Evolutionary conservation across 352 stramenopile species (phyloP).

Genomic region (Peronospora farinosa): DNA sequence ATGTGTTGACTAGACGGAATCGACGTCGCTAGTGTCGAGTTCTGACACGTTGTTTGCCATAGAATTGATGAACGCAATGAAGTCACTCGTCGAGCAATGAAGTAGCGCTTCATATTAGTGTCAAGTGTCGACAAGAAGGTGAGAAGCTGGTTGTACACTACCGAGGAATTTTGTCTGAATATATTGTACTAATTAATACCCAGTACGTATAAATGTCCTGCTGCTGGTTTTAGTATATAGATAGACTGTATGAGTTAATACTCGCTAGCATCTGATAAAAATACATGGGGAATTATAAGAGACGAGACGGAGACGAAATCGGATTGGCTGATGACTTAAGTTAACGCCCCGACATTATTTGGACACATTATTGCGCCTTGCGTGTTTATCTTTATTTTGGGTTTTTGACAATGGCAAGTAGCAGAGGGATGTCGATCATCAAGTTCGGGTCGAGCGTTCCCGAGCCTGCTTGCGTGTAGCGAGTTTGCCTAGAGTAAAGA

Average conservation of each 20-base stretch:
- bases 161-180: too few species aligned
- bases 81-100: conserved; percentile 6
- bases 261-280: too few species aligned
- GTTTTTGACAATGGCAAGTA: conserved; percentile 8
- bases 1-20: conserved; percentile 19
- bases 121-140: background rate
- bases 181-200: too few species aligned
- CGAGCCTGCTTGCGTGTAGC: conserved; percentile 4
- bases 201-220: too few species aligned
- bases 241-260: too few species aligned
- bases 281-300: too few species aligned
- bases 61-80: background rate
- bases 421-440: background rate
- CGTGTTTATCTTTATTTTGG: background rate
- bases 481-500: conserved; percentile 19
- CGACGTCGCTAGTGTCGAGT: conserved; percentile 15
- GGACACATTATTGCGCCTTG: too few species aligned
- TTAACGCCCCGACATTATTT: too few species aligned
- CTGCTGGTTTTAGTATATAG: too few species aligned
- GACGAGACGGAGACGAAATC: too few species aligned
- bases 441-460: conserved; percentile 8
- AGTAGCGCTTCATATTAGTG: conserved; percentile 12
- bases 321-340: too few species aligned
- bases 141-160: background rate
- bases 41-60: conserved; percentile 1